Percentiles rank a stretch among this genome's conserved stretches.
phyloP scores from a whole-genome alignment of 495 filamentous ascomycete species.

The Amniculicola lignicola region DNA sequence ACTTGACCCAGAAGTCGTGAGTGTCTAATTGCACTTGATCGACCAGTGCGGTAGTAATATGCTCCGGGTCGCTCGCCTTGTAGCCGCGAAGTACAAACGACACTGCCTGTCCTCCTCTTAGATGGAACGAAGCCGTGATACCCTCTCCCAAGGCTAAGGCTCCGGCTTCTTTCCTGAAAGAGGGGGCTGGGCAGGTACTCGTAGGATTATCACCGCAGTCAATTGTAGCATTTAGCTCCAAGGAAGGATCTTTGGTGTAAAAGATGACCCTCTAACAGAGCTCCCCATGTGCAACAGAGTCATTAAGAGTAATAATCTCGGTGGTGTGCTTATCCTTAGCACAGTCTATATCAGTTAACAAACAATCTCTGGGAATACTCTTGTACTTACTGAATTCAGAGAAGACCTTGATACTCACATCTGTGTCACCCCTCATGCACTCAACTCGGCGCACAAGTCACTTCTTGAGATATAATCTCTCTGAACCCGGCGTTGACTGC shows the following conservation, averaged over 20 bases:
- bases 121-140: constrained; percentile 53
- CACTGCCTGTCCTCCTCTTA: constrained; percentile 63
- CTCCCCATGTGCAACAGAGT: constrained; percentile 42
- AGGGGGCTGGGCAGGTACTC: constrained; percentile 44
- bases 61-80: constrained; percentile 36
- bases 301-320: constrained; percentile 43
- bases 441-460: constrained; percentile 65
- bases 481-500: too few species aligned
- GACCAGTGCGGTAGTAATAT: constrained; percentile 43
- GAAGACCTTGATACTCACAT: constrained; percentile 64
- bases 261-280: constrained; percentile 57
- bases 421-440: constrained; percentile 61
- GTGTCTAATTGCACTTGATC: constrained; percentile 62
- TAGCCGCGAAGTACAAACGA: constrained; percentile 64
- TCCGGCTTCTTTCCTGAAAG: constrained; percentile 3
- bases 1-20: constrained; percentile 64
- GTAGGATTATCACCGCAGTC: constrained; percentile 57
- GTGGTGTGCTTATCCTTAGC: constrained; percentile 57
- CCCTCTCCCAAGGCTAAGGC: constrained; percentile 52
- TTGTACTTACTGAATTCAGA: constrained; percentile 49
- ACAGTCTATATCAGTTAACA: too few species aligned
- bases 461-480: constrained; percentile 39
- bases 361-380: too few species aligned
- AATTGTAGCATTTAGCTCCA: constrained; percentile 64
- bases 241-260: constrained; percentile 51